Percentiles rank a stretch among this genome's conserved stretches.
These are phyloP conservation scores for Naganishia cerealis DNA, from an alignment of 1,284 basidiomycete genomes.

Conservation along the genomic window DNA sequence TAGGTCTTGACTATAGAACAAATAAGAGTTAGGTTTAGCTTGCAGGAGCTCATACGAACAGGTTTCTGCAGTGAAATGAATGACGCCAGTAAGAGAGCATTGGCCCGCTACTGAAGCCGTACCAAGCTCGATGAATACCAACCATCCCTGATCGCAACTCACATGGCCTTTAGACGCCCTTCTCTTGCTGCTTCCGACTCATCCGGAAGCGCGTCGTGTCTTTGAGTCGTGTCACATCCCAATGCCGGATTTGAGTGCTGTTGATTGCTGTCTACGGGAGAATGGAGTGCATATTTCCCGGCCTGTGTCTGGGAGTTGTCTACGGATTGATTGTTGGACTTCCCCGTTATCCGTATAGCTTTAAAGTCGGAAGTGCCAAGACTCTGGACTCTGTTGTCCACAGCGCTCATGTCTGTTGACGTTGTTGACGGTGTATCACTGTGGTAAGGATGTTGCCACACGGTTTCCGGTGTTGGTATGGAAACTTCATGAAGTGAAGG, in stretches of 20 bases:
- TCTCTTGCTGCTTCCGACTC: slow-evolving; percentile 3
- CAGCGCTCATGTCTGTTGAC: too few relatives aligned
- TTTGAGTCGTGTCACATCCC: not conserved
- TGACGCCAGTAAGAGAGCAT: too few relatives aligned
- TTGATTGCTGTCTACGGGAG: not conserved
- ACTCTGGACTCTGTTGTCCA: not conserved
- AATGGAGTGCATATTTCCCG: not conserved
- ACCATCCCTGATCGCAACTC: not conserved
- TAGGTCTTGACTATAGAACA: slow-evolving; percentile 6
- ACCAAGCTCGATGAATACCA: not conserved
- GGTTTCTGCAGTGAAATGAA: too few relatives aligned
- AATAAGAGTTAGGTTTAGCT: not conserved
- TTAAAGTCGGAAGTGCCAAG: not conserved
- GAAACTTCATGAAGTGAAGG: not conserved
- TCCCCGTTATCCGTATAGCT: not conserved
- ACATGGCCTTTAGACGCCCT: slow-evolving; percentile 5
- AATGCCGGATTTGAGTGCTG: not conserved
- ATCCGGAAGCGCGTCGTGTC: not conserved
- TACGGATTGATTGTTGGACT: not conserved
- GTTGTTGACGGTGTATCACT: too few relatives aligned
- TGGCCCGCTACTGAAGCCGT: not conserved
- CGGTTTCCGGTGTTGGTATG: not conserved
- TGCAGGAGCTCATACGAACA: too few relatives aligned
- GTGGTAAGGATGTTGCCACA: not conserved
- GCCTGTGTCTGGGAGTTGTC: not conserved